A percentile compares a stretch with the other conserved stretches of the same genome.
Conservation (phyloP, 495 filamentous ascomycete species). For the Cetradonia linearis region DNA sequence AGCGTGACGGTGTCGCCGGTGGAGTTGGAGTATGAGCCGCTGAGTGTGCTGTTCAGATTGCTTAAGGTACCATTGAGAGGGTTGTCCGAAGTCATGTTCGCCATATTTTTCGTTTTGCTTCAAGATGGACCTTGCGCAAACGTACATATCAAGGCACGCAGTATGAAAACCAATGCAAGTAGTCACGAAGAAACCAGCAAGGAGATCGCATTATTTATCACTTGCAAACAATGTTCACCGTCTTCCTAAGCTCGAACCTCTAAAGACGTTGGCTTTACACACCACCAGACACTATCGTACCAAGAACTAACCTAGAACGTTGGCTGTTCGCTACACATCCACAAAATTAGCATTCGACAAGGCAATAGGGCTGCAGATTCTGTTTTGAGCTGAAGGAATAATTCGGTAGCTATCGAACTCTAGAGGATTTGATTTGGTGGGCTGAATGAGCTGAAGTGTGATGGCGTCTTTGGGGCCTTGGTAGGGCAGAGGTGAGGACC, state of each 20-base stretch:
- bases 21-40: not conserved
- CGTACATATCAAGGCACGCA: not conserved
- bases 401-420: not conserved
- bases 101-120: not conserved
- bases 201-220: not conserved
- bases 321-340: not conserved
- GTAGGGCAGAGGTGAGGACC: not conserved
- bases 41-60: conserved; percentile 1
- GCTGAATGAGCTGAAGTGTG: not conserved
- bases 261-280: not conserved
- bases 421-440: not conserved
- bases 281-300: not conserved
- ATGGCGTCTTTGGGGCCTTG: conserved; percentile 10
- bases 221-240: conserved; percentile 1
- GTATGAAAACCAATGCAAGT: not conserved
- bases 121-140: not conserved
- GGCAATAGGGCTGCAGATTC: not conserved
- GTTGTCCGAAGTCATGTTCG: not conserved
- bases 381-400: not conserved
- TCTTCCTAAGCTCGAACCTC: not conserved
- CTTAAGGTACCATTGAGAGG: not conserved
- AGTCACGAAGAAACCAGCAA: not conserved
- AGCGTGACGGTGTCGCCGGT: not conserved
- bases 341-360: not conserved
- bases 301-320: not conserved